Percentiles rank a stretch among this genome's conserved stretches.
Conservation (phyloP, 352 stramenopile genomes). For the Globisporangium rhizosaccharum region DNA sequence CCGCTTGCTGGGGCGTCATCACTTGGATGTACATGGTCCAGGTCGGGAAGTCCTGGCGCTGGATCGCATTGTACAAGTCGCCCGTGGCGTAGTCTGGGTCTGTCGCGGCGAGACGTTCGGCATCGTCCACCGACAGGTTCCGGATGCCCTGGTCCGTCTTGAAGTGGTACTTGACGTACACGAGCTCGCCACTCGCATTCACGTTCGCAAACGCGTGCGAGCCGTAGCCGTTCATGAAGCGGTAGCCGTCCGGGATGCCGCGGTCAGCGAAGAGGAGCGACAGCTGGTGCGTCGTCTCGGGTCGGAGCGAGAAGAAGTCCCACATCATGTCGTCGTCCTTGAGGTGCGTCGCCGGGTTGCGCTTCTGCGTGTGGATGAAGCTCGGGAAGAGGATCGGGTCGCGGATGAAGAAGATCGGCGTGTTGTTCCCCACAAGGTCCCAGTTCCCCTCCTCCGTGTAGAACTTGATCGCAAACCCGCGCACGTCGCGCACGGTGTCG, state of each 20-base stretch:
- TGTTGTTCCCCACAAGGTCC: constrained; percentile 93
- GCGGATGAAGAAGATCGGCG: constrained; percentile 93
- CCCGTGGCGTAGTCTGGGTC: constrained; percentile 88
- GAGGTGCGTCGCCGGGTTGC: constrained; percentile 83
- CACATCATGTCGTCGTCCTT: constrained; percentile 88
- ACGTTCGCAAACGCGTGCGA: constrained; percentile 90
- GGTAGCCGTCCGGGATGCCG: constrained; percentile 84
- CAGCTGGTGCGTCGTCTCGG: constrained; percentile 88
- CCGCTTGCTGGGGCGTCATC: constrained; percentile 80
- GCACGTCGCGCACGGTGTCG: constrained; percentile 84
- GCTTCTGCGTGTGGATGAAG: constrained; percentile 93
- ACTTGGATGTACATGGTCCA: constrained; percentile 92
- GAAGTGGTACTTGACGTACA: constrained; percentile 93
- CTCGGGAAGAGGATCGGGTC: constrained; percentile 90
- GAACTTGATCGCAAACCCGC: constrained; percentile 92
- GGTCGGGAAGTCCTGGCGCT: constrained; percentile 63
- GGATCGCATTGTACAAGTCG: constrained; percentile 91
- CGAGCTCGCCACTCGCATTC: constrained; percentile 63
- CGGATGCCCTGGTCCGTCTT: constrained; percentile 89
- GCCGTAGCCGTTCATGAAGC: constrained; percentile 91
- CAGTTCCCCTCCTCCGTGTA: constrained; percentile 94
- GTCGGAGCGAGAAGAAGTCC: constrained; percentile 91
- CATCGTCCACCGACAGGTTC: constrained; percentile 83
- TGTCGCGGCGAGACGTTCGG: constrained; percentile 46
- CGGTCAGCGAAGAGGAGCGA: constrained; percentile 88